phyloP scores from a whole-genome alignment of 2,329 filamentous ascomycete genomes.

The Diaporthe helianthi region DNA sequence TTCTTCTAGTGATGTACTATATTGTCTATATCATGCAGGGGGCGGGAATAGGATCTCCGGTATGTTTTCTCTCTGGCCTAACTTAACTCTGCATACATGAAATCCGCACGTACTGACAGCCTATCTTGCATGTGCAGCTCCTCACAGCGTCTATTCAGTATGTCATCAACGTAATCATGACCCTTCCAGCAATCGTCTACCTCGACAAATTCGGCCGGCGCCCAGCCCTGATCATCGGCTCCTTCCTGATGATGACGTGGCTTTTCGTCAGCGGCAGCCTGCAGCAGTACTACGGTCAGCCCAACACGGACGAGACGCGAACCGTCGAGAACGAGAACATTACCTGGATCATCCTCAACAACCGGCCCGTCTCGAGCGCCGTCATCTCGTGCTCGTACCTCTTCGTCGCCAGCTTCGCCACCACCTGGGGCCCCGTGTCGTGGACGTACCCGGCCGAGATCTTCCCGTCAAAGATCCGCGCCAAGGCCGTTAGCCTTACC shows the following conservation, averaged over 20 bases:
- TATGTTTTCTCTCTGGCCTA: neutral
- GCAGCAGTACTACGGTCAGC: conserved; percentile 64
- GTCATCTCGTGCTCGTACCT: conserved; percentile 76
- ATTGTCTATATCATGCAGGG: conserved; percentile 67
- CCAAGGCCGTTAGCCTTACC: conserved; percentile 53
- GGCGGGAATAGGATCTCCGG: conserved; percentile 60
- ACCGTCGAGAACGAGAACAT: conserved; percentile 51
- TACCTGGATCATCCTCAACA: conserved; percentile 63
- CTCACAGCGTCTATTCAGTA: conserved; percentile 69
- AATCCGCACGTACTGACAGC: neutral
- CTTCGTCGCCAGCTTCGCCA: conserved; percentile 73
- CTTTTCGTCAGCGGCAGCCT: conserved; percentile 68
- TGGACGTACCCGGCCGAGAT: conserved; percentile 59
- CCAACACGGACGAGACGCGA: conserved; percentile 46
- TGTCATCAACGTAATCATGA: conserved; percentile 67
- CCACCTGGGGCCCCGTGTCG: conserved; percentile 57
- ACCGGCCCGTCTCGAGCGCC: conserved; percentile 62
- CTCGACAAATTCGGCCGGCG: conserved; percentile 67
- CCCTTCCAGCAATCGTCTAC: conserved; percentile 65
- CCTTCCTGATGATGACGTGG: conserved; percentile 65
- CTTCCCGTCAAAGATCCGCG: conserved; percentile 50
- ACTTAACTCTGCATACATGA: neutral
- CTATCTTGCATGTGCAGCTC: conserved; percentile 44
- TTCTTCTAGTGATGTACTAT: conserved; percentile 48
- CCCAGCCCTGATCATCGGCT: conserved; percentile 60